Evolutionary conservation across 2,329 filamentous ascomycete genomes (phyloP), one percentile per base, ranked within the genome.

Genomic region (Botrytis pseudocinerea): DNA sequence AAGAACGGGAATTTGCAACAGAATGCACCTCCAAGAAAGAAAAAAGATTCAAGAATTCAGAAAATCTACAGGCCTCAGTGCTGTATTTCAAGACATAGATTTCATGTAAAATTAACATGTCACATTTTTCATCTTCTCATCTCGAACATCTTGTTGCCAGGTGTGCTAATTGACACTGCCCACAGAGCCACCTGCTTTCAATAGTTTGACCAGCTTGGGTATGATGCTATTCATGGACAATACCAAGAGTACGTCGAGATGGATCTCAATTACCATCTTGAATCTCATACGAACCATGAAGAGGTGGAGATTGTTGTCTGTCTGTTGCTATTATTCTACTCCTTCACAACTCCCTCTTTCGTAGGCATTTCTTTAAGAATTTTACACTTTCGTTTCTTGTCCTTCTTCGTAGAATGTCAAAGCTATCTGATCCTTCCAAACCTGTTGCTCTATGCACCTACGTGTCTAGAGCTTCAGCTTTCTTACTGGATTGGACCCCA

Each of bases 401-500:
- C 35, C 40, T 16, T 46, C 28, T 14, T 40, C n/a, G 3, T 32
- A 69, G 32, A 25, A 72, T 72, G 70, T 14, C 32, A 22, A 69
- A 42, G 32, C 48, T 60, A 69, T 28, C 35, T 32, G 12, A 18
- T 42, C 22, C 42, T 51, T 32, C 48, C 42, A 28, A 54, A 25
- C n/a, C 42, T 61, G 18, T 25, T 32, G 16, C 48, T 48, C 22
- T 69, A 20, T 2, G 16, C 12, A 69, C 40, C 22, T 9, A 28
- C 2, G n/a, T 61, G 5, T 69, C 70, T 28, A 72, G 51, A 60
- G 70, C 63, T 61, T 72, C 70, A 51, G 32, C 51, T n/a, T 72
- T 72, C 25, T 28, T 72, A 16, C 32, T 73, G 14, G 82, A 83
- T 40, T 84, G 83, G 82, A 83, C 82, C 1, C 83, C 83, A 6